These are phyloP conservation scores for Paramecium pentaurelia DNA, from an alignment of 73 alveolate species.

Conservation along the genomic window DNA sequence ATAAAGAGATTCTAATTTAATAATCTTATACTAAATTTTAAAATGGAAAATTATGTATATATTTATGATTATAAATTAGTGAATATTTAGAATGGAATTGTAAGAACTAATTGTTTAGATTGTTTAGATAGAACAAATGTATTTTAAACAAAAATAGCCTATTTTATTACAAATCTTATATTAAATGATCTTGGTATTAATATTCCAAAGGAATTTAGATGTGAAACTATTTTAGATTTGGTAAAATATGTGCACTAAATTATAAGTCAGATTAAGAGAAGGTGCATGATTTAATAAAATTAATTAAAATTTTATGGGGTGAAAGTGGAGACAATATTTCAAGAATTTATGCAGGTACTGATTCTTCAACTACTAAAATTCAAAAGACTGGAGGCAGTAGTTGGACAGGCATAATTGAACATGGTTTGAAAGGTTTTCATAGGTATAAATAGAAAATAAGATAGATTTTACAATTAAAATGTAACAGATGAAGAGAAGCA, in stretches of 20 bases:
- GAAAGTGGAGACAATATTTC: conserved; percentile 52
- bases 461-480: conserved; percentile 9
- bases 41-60: not conserved
- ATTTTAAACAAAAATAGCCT: conserved; percentile 75
- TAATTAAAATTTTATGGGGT: conserved; percentile 49
- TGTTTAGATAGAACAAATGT: conserved; percentile 95
- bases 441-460: conserved; percentile 35
- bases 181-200: conserved; percentile 58
- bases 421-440: not conserved
- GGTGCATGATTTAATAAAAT: not conserved
- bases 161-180: conserved; percentile 55
- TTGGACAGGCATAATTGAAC: conserved; percentile 34
- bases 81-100: conserved; percentile 74
- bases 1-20: not conserved
- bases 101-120: conserved; percentile 90
- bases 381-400: conserved; percentile 34
- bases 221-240: conserved; percentile 28
- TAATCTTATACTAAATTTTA: conserved; percentile 27
- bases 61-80: not conserved
- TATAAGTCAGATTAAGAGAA: not conserved
- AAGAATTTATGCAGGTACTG: conserved; percentile 51
- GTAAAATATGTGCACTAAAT: not conserved
- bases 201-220: conserved; percentile 25
- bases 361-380: conserved; percentile 50
- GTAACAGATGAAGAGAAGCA: conserved; percentile 5